Evolutionary conservation across 2,329 filamentous ascomycete genomes (phyloP).

Genomic region (Venturia effusa): DNA sequence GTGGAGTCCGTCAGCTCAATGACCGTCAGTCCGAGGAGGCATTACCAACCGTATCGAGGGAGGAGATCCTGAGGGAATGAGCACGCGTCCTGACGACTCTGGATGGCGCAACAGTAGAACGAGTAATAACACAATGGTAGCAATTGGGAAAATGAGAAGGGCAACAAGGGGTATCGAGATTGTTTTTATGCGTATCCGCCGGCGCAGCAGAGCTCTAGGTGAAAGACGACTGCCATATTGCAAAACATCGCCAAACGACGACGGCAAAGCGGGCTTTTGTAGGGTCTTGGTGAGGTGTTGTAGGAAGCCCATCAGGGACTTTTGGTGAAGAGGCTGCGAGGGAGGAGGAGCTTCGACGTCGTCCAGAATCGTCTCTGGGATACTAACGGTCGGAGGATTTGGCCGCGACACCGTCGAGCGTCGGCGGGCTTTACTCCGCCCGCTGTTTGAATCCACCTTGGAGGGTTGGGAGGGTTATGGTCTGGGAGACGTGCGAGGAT

Average conservation of each 20-base stretch:
- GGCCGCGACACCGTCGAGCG: conserved; percentile 12
- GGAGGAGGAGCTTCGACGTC: conserved; percentile 12
- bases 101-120: conserved; percentile 84
- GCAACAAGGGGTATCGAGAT: conserved; percentile 88
- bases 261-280: conserved; percentile 22
- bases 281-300: conserved; percentile 34
- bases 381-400: conserved; percentile 6
- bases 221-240: conserved; percentile 18
- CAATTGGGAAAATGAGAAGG: conserved; percentile 82
- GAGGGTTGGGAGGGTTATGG: conserved; percentile 4
- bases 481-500: background rate
- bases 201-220: conserved; percentile 59
- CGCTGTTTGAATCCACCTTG: conserved; percentile 10
- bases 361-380: conserved; percentile 10
- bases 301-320: conserved; percentile 30
- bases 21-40: background rate
- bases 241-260: conserved; percentile 9
- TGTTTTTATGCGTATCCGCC: conserved; percentile 76
- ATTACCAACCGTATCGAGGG: conserved; percentile 68
- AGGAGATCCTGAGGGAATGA: conserved; percentile 80
- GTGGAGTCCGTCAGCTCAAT: conserved; percentile 10
- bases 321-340: conserved; percentile 11
- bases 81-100: conserved; percentile 65
- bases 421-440: conserved; percentile 11
- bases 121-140: conserved; percentile 84